A percentile compares a stretch with the other conserved stretches of the same genome.
Conservation (phyloP, 2,329 filamentous ascomycete species). For the Diaporthe vexans region DNA sequence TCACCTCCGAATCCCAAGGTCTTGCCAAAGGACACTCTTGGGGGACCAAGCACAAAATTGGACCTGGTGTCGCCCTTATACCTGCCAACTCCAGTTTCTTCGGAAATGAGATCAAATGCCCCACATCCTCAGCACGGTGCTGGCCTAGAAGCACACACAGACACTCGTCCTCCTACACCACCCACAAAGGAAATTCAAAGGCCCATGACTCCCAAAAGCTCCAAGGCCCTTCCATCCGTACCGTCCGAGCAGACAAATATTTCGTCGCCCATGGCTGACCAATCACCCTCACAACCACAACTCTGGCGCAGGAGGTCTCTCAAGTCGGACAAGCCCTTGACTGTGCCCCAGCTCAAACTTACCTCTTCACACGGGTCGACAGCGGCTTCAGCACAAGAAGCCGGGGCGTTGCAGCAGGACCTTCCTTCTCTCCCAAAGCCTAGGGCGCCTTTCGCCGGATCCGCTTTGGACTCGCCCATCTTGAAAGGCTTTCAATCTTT, state of each 20-base stretch:
- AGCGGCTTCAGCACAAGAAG: slow-evolving; percentile 50
- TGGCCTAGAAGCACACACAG: slow-evolving; percentile 12
- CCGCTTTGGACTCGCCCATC: slow-evolving; percentile 39
- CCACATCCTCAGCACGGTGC: slow-evolving; percentile 32
- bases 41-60: slow-evolving; percentile 10
- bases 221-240: slow-evolving; percentile 21
- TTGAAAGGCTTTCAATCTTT: slow-evolving; percentile 42
- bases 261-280: slow-evolving; percentile 44
- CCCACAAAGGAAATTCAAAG: slow-evolving; percentile 33
- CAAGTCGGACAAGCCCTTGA: slow-evolving; percentile 61
- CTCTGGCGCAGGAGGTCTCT: slow-evolving; percentile 67
- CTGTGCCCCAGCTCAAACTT: slow-evolving; percentile 64
- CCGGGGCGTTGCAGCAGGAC: slow-evolving; percentile 40
- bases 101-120: slow-evolving; percentile 21
- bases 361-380: slow-evolving; percentile 65
- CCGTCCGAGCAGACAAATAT: slow-evolving; percentile 47
- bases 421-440: slow-evolving; percentile 46
- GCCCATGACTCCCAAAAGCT: slow-evolving; percentile 34
- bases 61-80: slow-evolving; percentile 35
- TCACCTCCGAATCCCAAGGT: slow-evolving; percentile 36
- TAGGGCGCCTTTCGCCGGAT: neutral
- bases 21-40: slow-evolving; percentile 32
- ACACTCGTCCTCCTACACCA: slow-evolving; percentile 36
- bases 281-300: slow-evolving; percentile 50
- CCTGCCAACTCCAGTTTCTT: slow-evolving; percentile 39